Evolutionary conservation across 805 yeast genomes (phyloP).

Genomic region (Phaffomyces opuntiae): DNA sequence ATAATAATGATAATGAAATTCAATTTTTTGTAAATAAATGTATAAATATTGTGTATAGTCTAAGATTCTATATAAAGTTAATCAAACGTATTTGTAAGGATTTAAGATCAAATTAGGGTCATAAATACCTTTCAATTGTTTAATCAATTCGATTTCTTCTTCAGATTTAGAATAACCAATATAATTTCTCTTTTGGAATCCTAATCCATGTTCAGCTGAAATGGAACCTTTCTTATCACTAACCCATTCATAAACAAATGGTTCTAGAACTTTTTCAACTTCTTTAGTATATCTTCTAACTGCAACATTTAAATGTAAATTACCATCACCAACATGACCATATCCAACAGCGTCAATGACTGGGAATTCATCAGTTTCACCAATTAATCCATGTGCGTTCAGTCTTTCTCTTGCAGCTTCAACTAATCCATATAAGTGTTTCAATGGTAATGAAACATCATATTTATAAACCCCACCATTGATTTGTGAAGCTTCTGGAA

Average conservation of each 20-base stretch:
- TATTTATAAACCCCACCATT: constrained; percentile 96
- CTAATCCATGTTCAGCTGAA: constrained; percentile 96
- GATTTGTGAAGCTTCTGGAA: constrained; percentile 81
- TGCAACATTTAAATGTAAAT: constrained; percentile 87
- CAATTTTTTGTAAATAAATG: too few species aligned
- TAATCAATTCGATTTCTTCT: constrained; percentile 62
- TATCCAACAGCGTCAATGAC: constrained; percentile 90
- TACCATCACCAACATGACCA: constrained; percentile 98
- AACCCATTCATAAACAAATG: constrained; percentile 93
- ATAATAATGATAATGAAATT: too few species aligned
- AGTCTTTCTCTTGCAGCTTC: constrained; percentile 66
- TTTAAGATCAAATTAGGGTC: constrained; percentile 92
- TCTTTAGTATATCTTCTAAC: constrained; percentile 75
- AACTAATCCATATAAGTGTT: constrained; percentile 74
- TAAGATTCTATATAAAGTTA: too few species aligned
- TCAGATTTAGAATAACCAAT: constrained; percentile 77
- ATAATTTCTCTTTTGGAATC: constrained; percentile 92
- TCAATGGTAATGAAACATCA: constrained; percentile 87
- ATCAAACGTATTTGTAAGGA: constrained; percentile 71
- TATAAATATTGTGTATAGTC: background rate
- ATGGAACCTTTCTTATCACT: constrained; percentile 68
- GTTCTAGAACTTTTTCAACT: constrained; percentile 80
- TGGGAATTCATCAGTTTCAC: constrained; percentile 61
- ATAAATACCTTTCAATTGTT: constrained; percentile 66
- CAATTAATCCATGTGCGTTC: constrained; percentile 48